phyloP scores from a whole-genome alignment of 2,329 filamentous ascomycete genomes.

The Sclerotiophoma versabilis region DNA sequence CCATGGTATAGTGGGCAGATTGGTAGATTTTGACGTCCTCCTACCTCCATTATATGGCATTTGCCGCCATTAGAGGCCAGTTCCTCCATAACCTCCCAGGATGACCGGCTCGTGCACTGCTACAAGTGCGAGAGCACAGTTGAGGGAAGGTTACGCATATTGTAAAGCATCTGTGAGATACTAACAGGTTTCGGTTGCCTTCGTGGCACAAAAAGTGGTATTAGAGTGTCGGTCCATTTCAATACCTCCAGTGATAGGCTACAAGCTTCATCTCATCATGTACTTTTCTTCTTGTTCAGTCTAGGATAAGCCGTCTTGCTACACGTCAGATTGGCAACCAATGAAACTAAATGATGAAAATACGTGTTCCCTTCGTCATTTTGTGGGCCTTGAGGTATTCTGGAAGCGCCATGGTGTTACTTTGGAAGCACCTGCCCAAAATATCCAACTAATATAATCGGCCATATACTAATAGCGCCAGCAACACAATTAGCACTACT shows the following conservation, averaged over 20 bases:
- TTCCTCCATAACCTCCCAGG: neutral
- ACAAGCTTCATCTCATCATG: slow-evolving; percentile 8
- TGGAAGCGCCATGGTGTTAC: neutral
- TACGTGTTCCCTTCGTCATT: neutral
- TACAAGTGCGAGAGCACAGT: neutral
- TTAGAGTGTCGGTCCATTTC: slow-evolving; percentile 10
- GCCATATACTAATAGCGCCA: neutral
- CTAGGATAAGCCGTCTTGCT: slow-evolving; percentile 1
- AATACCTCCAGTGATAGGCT: slow-evolving; percentile 10
- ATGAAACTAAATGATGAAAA: neutral
- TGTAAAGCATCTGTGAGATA: slow-evolving; percentile 22
- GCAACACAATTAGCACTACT: neutral
- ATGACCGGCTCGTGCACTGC: neutral
- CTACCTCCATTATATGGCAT: neutral
- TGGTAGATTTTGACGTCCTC: neutral
- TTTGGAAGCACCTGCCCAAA: neutral
- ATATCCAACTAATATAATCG: neutral
- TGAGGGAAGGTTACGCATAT: slow-evolving; percentile 4
- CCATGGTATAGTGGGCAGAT: neutral
- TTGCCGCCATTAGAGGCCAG: neutral
- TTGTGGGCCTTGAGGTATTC: neutral
- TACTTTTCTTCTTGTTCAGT: slow-evolving; percentile 15
- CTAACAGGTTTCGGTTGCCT: slow-evolving; percentile 6
- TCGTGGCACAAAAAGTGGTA: slow-evolving; percentile 10
- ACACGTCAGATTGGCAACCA: neutral